Base-by-base conservation (phyloP, 495 filamentous ascomycete species). In the Penicillium waksmanii region DNA sequence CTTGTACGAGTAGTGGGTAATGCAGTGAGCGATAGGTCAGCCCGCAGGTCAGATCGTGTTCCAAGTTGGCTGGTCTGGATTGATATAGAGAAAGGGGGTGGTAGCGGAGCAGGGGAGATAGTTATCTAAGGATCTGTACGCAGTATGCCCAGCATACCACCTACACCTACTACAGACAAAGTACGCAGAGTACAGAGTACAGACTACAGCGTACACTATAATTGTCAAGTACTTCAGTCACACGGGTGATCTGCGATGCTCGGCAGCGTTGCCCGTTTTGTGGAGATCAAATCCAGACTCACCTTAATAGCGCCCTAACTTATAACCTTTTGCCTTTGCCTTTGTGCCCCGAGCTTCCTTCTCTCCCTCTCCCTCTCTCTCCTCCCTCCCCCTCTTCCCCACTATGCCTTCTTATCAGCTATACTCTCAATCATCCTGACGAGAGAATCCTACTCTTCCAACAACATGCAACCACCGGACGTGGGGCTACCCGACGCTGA, bases 201-300 rank as follows among this genome's bases (percentile, higher is more conserved):
- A 23, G 23, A 38, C 3, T 38, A 38, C 12, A 10, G 12, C 6
- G 36, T 38, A 38, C 35, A 7, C 27, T 31, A 5, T 8, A 31
- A 23, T 3, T 9, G 8, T 9, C 7, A 6, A 31, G 27, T 9
- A 31, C 27, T 31, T 9, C 5, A 31, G 27, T 31, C 27, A 31
- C 27, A 31, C 66, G 64, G 66, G 50, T 66, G 66, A 69, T 69
- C 66, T 61, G 47, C 66, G 51, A 46, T 58, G 36, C 57, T 69
- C 58, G 66, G 66, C 63, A 64, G 58, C 53, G 53, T 62, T 66
- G 35, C 52, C 64, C 63, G 46, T 57, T 48, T 56, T 48, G 65
- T 62, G 56, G 40, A 50, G 55, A 36, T n/a, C 23, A 6, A 40
- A 47, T 64, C 46, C 48, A 51, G 42, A 50, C 62, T 56, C 53